phyloP scores from a whole-genome alignment of 2,329 filamentous ascomycete genomes.

The Colletotrichum sp. region DNA sequence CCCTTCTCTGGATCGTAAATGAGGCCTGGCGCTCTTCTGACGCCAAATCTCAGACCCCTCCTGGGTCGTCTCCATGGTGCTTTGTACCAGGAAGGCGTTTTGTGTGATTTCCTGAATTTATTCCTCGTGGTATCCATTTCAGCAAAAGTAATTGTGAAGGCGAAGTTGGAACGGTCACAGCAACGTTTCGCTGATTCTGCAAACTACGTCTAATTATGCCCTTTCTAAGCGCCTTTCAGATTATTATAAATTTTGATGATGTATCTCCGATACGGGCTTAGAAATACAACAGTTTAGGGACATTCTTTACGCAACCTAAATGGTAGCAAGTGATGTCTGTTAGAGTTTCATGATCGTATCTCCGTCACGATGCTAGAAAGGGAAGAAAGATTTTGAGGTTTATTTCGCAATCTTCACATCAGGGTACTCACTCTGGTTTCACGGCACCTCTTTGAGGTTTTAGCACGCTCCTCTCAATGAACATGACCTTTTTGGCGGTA shows the following conservation, averaged over 20 bases:
- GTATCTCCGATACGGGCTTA: neutral
- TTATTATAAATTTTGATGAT: rapidly evolving
- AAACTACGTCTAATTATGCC: neutral
- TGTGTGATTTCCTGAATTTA: neutral
- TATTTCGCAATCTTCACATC: neutral
- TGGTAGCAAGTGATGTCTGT: neutral
- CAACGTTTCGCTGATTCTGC: neutral
- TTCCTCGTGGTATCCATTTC: neutral
- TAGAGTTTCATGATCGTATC: neutral
- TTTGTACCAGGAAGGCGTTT: neutral
- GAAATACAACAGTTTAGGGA: neutral
- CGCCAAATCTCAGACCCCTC: neutral
- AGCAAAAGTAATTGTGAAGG: neutral
- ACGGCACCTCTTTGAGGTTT: neutral
- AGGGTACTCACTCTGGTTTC: neutral
- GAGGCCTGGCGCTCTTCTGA: neutral
- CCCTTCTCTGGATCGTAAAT: neutral
- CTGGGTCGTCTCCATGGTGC: neutral
- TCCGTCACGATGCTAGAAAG: rapidly evolving
- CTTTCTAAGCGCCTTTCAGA: neutral
- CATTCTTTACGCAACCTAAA: neutral
- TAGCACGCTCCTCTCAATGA: too few relatives aligned
- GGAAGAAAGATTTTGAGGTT: neutral
- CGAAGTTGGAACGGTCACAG: neutral
- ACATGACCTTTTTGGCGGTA: neutral